Evolutionary conservation across 495 filamentous ascomycete species (phyloP), one percentile per base, ranked within the genome.

Genomic region (Daldinia grandis): DNA sequence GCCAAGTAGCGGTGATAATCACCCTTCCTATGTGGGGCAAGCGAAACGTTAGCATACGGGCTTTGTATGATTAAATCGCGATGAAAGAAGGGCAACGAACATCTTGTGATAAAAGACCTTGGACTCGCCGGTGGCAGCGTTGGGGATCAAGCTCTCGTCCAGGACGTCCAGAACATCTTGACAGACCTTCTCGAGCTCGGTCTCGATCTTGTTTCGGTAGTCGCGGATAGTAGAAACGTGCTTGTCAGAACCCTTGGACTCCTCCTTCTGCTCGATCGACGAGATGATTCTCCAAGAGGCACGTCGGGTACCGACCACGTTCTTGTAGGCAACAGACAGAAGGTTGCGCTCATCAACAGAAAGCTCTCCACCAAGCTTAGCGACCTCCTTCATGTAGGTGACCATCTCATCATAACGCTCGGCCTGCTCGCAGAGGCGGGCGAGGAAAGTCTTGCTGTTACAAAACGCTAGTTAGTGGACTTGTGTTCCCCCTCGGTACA

Each of bases 61-160:
- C 60, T 62, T 30, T 15, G 9, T n/a, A 30, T 30, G 25, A n/a
- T 25, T 44, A n/a, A 12, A 24, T 38, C 30, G 38, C 1, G 44
- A 37, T 37, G 30, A 47, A 51, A 21, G 47, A 51, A 21, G 30
- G 15, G 64, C 64, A 60, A 87, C 92, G 64, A 83, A 98, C 95
- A 99, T 99, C 91, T 99, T 99, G 91, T 98, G 97, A 86, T 99
- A 99, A 82, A 99, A 99, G 76, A 99, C 95, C 88, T 98, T 98
- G 76, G 94, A 97, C 88, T 99, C 95, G 83, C 95, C 95, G 71
- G 94, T 92, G 82, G 96, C 93, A 74, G 95, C 95, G 86, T 97
- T 95, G 81, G 96, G 95, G 77, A 99, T 99, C 77, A 99, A 87
- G 72, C 90, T 91, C 75, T 98, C 87, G 78, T 98, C 96, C 68